Conservation (phyloP, 768 basidiomycete species). For the Galerina marginata region DNA sequence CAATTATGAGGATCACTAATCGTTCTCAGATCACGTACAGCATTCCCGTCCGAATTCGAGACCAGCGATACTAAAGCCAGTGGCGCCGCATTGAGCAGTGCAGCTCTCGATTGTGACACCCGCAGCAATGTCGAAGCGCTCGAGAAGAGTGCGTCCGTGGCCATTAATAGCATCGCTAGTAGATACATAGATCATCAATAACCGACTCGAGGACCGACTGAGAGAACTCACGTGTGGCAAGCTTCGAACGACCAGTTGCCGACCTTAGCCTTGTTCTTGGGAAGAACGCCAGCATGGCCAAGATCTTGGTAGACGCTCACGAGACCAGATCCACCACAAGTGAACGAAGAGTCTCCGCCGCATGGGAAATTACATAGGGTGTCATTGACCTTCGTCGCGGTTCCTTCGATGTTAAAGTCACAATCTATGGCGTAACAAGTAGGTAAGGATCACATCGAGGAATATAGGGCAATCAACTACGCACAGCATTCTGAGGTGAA, state of each 20-base stretch:
- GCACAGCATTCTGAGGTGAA: slow-evolving; percentile 21
- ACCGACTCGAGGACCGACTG: background rate
- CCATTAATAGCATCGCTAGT: slow-evolving; percentile 13
- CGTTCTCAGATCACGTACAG: slow-evolving; percentile 10
- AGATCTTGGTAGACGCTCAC: slow-evolving; percentile 20
- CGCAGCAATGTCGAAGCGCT: slow-evolving; percentile 13
- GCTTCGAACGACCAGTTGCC: slow-evolving; percentile 18
- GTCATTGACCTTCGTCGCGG: slow-evolving; percentile 14
- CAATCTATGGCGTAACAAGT: slow-evolving; percentile 9
- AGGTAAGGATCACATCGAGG: background rate
- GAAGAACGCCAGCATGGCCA: slow-evolving; percentile 6
- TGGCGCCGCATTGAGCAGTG: slow-evolving; percentile 2
- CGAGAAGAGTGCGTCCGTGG: slow-evolving; percentile 14
- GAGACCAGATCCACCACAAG: slow-evolving; percentile 15
- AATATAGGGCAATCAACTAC: background rate
- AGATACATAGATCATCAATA: background rate
- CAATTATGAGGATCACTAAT: background rate
- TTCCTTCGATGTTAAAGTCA: slow-evolving; percentile 22
- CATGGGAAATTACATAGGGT: slow-evolving; percentile 19
- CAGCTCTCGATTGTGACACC: slow-evolving; percentile 22
- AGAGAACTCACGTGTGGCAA: slow-evolving; percentile 18
- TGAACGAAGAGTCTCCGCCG: slow-evolving; percentile 18
- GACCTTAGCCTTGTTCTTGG: slow-evolving; percentile 16
- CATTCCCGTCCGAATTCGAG: slow-evolving; percentile 20
- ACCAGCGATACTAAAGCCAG: slow-evolving; percentile 8